phyloP scores from a whole-genome alignment of 441 rosid species.

The Populus hybrid region DNA sequence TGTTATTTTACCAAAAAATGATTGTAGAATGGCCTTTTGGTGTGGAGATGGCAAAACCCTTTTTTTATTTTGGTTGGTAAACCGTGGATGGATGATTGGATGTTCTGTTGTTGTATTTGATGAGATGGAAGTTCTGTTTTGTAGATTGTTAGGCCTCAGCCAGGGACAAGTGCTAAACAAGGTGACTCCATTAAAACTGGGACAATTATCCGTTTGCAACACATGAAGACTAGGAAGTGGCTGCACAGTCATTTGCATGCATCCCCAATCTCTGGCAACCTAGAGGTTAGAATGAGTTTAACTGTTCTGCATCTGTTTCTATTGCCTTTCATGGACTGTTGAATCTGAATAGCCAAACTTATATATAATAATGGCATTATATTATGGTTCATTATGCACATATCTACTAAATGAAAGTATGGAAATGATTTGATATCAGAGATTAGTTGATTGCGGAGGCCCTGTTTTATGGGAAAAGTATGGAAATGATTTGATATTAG shows the following conservation, averaged over 20 bases:
- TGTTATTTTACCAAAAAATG: neutral
- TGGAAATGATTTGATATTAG: neutral
- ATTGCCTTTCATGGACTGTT: neutral
- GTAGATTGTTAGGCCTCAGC: constrained; percentile 75
- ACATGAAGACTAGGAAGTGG: constrained; percentile 95
- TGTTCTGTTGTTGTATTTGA: constrained; percentile 3
- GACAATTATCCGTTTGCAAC: constrained; percentile 72
- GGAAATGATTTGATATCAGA: neutral
- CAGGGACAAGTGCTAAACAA: constrained; percentile 64
- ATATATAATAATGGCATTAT: neutral
- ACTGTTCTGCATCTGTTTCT: neutral
- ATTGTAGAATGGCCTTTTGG: neutral
- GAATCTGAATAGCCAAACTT: neutral
- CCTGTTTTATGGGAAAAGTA: neutral
- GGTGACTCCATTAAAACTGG: constrained; percentile 71
- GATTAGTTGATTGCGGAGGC: neutral
- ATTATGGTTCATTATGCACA: neutral
- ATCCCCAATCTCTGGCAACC: constrained; percentile 90
- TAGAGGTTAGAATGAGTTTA: constrained; percentile 58
- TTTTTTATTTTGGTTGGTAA: neutral
- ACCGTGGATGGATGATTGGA: neutral
- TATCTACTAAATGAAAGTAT: neutral
- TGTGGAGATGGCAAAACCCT: neutral
- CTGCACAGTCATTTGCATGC: constrained; percentile 93
- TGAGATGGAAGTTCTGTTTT: neutral